Evolutionary conservation across 768 basidiomycete species (phyloP), one percentile per base, ranked within the genome.

Genomic region (Leccinellum albellum): DNA sequence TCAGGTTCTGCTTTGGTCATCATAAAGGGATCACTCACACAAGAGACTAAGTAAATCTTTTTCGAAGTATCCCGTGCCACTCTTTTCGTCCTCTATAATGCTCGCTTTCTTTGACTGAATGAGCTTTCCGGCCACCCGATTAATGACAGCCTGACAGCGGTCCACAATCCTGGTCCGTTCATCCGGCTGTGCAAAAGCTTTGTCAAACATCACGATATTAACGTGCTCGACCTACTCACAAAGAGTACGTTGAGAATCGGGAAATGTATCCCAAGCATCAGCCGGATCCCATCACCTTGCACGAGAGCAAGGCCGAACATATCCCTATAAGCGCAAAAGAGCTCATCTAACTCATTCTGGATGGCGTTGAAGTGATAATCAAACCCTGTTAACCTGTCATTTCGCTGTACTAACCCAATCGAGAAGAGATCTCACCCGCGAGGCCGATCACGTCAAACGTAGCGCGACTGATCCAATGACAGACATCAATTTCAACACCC

Each of bases 371-470:
- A 94, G 55, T 87, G 78, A 64, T 95, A 95, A 60, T 86, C 89
- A 66, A 95, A 96, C 2, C 88, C 91, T 91, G 51, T 6, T 47
- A 12, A 53, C 32, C 26, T 6, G 50, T 65, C n/a, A 59, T 5
- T 44, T 55, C 29, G 31, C 5, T 15, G 29, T 49, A 31, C 14
- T n/a, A 35, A 28, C 14, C 61, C 61, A 28, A 54, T 45, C 35
- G 37, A 14, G 28, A 40, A 47, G 24, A 55, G 23, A 8, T n/a
- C 76, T 47, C 54, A 90, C 89, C 90, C 42, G 93, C 90, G n/a
- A 91, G 70, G 1, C 93, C 94, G 62, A 97, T 93, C 45, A 95
- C 86, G 69, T 96, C 94, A 65, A 97, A 89, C 0, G 93, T 93
- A 9, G 87, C 86, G 44, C 91, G 80, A 60, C 86, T 88, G 32